Evolutionary conservation across 2,329 filamentous ascomycete species (phyloP), one percentile per base, ranked within the genome.

Genomic region (Ophiostoma sp.): DNA sequence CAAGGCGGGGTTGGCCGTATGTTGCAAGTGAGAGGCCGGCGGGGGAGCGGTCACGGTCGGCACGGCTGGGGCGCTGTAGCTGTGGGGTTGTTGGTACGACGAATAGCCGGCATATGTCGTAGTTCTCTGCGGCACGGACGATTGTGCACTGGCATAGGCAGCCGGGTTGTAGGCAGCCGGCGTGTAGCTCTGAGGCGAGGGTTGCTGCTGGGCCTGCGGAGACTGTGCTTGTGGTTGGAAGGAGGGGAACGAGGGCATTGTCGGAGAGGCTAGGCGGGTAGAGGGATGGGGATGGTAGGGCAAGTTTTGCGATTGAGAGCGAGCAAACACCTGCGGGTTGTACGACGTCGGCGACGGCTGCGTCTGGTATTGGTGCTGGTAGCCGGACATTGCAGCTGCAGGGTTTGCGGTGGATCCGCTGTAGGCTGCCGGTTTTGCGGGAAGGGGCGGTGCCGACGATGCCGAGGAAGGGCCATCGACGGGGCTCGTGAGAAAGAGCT

Each of bases 251-350:
- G 75, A 79, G 69, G 75, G 76, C 67, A 78, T 73, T 73, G 78
- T 74, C 71, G 78, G 72, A 68, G 79, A 74, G 71, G 76, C 73
- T 70, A 81, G 76, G 72, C 79, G 78, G 64, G 76, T 72, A 11
- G 75, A 71, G 3, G 67, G 68, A 12, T 70, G 68, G 3, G 71
- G 40, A 78, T 78, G 71, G 79, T 80, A 70, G 80, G 81, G 68
- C 81, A 82, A 58, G 6, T 79, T 78, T n/a, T 81, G 81, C 38
- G 84, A 85, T 69, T 84, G 83, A 45, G 84, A 81, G 67, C 84
- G 81, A 68, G 79, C 80, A 76, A 86, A 94, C 49, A 81, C 75
- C 89, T 73, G 73, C 85, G 91, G 90, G 75, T 93, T 94, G 78
- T 93, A 94, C 60, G 84, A 77, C 36, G 81, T 74, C 7, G 82